phyloP scores from a whole-genome alignment of 768 basidiomycete species.

The Tephrocybe sp. region DNA sequence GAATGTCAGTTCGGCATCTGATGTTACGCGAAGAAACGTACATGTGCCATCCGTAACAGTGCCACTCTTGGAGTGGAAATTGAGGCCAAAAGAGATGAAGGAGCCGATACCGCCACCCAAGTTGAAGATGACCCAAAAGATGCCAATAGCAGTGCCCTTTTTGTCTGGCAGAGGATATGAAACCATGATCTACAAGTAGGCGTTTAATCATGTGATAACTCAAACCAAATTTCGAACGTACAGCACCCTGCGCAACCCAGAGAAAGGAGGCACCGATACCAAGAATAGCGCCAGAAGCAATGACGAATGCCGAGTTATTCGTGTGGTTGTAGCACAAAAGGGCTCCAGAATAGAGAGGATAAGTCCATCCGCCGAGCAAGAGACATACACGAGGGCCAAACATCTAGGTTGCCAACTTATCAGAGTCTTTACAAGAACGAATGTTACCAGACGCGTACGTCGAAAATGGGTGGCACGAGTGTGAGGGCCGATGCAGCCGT shows the following conservation, averaged over 20 bases:
- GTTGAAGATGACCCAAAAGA: slow-evolving; percentile 31
- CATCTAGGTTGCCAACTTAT: slow-evolving; percentile 17
- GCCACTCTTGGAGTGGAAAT: slow-evolving; percentile 25
- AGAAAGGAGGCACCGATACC: slow-evolving; percentile 28
- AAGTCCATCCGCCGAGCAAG: slow-evolving; percentile 26
- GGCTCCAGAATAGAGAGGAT: slow-evolving; percentile 26
- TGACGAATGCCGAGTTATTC: slow-evolving; percentile 25
- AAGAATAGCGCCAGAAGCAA: slow-evolving; percentile 26
- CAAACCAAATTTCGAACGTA: slow-evolving; percentile 2
- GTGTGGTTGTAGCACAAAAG: slow-evolving; percentile 28
- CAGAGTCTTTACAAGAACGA: background rate
- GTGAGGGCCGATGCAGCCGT: slow-evolving; percentile 28
- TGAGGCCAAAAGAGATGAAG: slow-evolving; percentile 27
- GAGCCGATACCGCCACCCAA: slow-evolving; percentile 29
- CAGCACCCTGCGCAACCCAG: slow-evolving; percentile 29
- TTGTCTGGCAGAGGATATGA: slow-evolving; percentile 28
- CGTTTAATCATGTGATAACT: background rate
- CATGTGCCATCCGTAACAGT: slow-evolving; percentile 30
- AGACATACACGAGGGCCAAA: slow-evolving; percentile 26
- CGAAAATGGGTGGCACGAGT: slow-evolving; percentile 26
- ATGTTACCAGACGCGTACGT: slow-evolving; percentile 17
- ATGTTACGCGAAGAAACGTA: slow-evolving; percentile 7
- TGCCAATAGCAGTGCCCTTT: slow-evolving; percentile 24
- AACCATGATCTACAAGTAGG: slow-evolving; percentile 23
- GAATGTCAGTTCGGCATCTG: background rate